Evolutionary conservation across 2,329 filamentous ascomycete species (phyloP).

Genomic region (Penicillium sp.): DNA sequence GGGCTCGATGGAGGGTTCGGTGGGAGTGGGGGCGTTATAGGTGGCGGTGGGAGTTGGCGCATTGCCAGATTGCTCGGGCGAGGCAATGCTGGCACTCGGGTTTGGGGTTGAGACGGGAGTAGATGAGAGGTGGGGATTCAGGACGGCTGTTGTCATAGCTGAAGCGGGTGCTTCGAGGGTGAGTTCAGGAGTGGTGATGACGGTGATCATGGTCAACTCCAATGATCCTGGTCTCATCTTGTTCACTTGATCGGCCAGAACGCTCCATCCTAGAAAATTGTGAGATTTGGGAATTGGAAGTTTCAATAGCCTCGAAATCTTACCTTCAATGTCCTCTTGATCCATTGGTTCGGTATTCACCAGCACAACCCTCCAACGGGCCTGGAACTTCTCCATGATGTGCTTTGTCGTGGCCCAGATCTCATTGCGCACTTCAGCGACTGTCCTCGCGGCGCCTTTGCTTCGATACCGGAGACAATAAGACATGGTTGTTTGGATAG

Average conservation of each 20-base stretch:
- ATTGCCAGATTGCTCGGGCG: conserved; percentile 44
- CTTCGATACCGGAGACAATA: conserved; percentile 51
- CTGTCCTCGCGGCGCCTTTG: conserved; percentile 30
- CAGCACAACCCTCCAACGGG: conserved; percentile 57
- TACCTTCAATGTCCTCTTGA: conserved; percentile 51
- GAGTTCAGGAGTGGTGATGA: conserved; percentile 37
- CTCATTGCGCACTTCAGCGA: conserved; percentile 54
- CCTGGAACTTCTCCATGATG: conserved; percentile 52
- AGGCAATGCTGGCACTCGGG: conserved; percentile 33
- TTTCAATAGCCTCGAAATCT: conserved; percentile 5
- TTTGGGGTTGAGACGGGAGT: conserved; percentile 42
- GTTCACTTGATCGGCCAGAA: conserved; percentile 39
- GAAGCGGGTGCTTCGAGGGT: conserved; percentile 33
- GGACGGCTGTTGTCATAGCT: conserved; percentile 32
- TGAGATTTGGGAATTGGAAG: conserved; percentile 17
- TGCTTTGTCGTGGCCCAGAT: conserved; percentile 58
- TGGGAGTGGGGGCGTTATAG: conserved; percentile 38
- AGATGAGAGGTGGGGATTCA: conserved; percentile 34
- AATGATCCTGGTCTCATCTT: conserved; percentile 32
- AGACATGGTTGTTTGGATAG: conserved; percentile 52
- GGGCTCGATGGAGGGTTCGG: conserved; percentile 37
- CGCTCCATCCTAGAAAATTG: conserved; percentile 35
- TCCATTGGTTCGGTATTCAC: conserved; percentile 53
- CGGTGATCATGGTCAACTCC: conserved; percentile 37
- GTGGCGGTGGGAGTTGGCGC: conserved; percentile 39